A percentile compares a stretch with the other conserved stretches of the same genome.
phyloP scores from a whole-genome alignment of 257 asterid species.

The Solanum piurae region DNA sequence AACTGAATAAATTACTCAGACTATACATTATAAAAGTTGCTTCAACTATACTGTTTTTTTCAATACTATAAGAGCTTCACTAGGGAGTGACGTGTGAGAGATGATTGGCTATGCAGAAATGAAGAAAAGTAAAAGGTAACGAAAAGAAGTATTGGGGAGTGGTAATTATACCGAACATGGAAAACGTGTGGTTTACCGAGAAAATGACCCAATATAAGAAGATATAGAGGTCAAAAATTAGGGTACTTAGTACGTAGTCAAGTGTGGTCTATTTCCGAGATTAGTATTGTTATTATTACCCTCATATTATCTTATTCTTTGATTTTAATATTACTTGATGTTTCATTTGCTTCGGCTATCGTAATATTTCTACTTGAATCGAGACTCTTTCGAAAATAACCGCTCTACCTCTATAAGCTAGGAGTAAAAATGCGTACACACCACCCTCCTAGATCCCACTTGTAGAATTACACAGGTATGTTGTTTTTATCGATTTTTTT shows the following conservation, averaged over 20 bases:
- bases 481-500: not conserved
- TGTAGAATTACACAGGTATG: accelerated
- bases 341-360: not conserved
- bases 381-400: accelerated
- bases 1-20: not conserved
- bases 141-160: not conserved
- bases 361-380: not conserved
- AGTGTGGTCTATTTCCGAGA: not conserved
- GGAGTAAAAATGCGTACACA: not conserved
- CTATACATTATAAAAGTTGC: not conserved
- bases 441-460: not conserved
- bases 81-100: not conserved
- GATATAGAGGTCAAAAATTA: not conserved
- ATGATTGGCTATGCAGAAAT: not conserved
- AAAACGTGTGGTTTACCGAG: accelerated
- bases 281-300: not conserved
- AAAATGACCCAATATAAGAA: not conserved
- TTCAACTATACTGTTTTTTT: not conserved
- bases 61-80: not conserved
- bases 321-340: not conserved
- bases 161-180: not conserved
- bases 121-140: not conserved
- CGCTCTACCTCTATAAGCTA: not conserved
- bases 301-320: not conserved
- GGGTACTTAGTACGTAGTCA: not conserved